Conservation (phyloP, 192 early-diverging fungal genomes). For the Gryganskiella cystojenkinii region DNA sequence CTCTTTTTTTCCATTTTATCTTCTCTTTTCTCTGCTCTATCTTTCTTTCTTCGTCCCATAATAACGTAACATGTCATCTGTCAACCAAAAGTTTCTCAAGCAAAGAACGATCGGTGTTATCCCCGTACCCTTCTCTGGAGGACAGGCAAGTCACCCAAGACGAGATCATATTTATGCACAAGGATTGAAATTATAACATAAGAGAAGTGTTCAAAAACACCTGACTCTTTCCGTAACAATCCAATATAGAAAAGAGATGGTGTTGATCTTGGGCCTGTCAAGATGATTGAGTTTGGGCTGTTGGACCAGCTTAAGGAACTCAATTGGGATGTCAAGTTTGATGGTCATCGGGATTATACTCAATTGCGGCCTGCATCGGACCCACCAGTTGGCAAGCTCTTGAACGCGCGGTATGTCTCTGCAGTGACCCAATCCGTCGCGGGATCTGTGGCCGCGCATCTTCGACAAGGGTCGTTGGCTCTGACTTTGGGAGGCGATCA, state of each 20-base stretch:
- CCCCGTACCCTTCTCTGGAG: slow-evolving; percentile 74
- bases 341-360: slow-evolving; percentile 73
- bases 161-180: too few species aligned
- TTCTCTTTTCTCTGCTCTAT: background rate
- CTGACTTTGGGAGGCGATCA: slow-evolving; percentile 94
- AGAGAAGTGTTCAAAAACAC: too few species aligned
- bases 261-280: slow-evolving; percentile 84
- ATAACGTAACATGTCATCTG: background rate
- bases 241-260: slow-evolving; percentile 79
- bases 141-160: slow-evolving; percentile 39
- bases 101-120: slow-evolving; percentile 68
- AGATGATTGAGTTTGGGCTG: slow-evolving; percentile 82
- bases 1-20: background rate
- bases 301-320: slow-evolving; percentile 81
- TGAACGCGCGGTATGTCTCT: slow-evolving; percentile 86
- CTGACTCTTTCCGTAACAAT: too few species aligned
- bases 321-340: slow-evolving; percentile 77
- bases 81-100: slow-evolving; percentile 61
- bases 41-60: background rate
- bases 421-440: slow-evolving; percentile 72
- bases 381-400: slow-evolving; percentile 75
- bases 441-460: slow-evolving; percentile 67
- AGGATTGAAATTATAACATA: too few species aligned
- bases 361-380: slow-evolving; percentile 71
- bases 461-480: slow-evolving; percentile 72